Percentiles rank a stretch among this genome's conserved stretches.
Conservation (phyloP, 345 rosid species). For the Ricinus communis region DNA sequence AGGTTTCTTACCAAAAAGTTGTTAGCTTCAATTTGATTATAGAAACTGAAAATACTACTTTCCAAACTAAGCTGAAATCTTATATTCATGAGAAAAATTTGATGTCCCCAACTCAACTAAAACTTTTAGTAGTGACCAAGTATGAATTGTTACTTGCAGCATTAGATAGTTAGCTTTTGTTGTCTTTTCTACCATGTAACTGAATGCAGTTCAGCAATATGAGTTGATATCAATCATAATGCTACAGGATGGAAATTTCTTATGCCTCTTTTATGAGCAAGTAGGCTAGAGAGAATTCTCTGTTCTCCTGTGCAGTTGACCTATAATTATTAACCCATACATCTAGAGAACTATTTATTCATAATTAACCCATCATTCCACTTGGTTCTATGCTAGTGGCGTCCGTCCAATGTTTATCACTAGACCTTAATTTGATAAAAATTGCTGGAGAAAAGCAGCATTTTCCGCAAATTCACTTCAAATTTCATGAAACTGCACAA, state of each 20-base stretch:
- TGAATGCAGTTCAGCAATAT: too few species aligned
- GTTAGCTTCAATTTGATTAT: background rate
- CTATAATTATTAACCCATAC: background rate
- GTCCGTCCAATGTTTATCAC: too few species aligned
- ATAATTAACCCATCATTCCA: background rate
- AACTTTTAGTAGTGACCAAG: too few species aligned
- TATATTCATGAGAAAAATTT: background rate
- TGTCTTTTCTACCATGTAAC: too few species aligned
- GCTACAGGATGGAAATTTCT: background rate
- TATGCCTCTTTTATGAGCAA: background rate
- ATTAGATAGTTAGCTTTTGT: too few species aligned
- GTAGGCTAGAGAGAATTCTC: background rate
- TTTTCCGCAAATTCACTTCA: too few species aligned
- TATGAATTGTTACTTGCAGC: too few species aligned
- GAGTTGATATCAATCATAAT: too few species aligned
- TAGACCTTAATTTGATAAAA: background rate
- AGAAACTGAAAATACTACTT: background rate
- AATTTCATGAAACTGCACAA: too few species aligned
- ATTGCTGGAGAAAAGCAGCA: too few species aligned
- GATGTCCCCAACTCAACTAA: background rate
- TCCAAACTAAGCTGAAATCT: background rate
- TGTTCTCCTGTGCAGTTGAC: background rate
- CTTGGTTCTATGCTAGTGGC: background rate
- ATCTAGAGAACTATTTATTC: background rate
- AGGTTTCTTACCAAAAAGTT: too few species aligned